Percentiles rank a stretch among this genome's conserved stretches.
Conservation (phyloP, 2,329 filamentous ascomycete genomes). For the Coleophoma eucalyptorum region DNA sequence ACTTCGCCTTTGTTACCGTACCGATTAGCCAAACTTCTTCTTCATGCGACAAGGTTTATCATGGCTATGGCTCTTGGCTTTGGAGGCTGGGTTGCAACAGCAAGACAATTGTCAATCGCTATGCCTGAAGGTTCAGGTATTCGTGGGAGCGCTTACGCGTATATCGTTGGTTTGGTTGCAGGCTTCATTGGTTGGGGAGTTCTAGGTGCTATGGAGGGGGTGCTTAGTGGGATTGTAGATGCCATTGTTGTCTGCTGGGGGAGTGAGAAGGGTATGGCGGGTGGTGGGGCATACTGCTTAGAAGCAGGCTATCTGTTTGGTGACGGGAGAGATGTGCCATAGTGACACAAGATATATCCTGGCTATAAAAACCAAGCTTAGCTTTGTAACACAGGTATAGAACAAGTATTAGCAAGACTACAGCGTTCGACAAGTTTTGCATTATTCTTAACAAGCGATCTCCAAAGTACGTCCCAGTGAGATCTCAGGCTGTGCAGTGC, state of each 20-base stretch:
- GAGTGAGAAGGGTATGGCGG: slow-evolving; percentile 72
- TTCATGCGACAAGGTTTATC: slow-evolving; percentile 86
- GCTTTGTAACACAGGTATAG: too few relatives aligned
- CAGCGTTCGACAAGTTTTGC: too few relatives aligned
- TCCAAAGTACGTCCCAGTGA: too few relatives aligned
- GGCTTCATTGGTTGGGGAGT: slow-evolving; percentile 95
- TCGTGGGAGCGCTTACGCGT: slow-evolving; percentile 86
- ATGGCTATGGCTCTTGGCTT: slow-evolving; percentile 90
- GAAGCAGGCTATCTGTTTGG: slow-evolving; percentile 90
- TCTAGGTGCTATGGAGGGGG: slow-evolving; percentile 84
- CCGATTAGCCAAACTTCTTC: slow-evolving; percentile 82
- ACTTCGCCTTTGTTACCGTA: slow-evolving; percentile 71
- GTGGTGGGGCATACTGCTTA: slow-evolving; percentile 77
- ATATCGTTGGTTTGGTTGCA: slow-evolving; percentile 87
- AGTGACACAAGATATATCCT: too few relatives aligned
- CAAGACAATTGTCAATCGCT: slow-evolving; percentile 67
- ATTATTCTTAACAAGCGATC: too few relatives aligned
- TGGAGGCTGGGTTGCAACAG: slow-evolving; percentile 93
- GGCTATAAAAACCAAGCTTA: too few relatives aligned
- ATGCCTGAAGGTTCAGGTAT: slow-evolving; percentile 46
- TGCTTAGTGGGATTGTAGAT: slow-evolving; percentile 82
- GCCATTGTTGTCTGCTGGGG: slow-evolving; percentile 91
- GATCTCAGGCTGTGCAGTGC: too few relatives aligned
- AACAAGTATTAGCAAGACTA: too few relatives aligned
- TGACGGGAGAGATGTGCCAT: slow-evolving; percentile 38